Evolutionary conservation across 805 yeast genomes (phyloP), one percentile per base, ranked within the genome.

Genomic region (Ogataea neopini): DNA sequence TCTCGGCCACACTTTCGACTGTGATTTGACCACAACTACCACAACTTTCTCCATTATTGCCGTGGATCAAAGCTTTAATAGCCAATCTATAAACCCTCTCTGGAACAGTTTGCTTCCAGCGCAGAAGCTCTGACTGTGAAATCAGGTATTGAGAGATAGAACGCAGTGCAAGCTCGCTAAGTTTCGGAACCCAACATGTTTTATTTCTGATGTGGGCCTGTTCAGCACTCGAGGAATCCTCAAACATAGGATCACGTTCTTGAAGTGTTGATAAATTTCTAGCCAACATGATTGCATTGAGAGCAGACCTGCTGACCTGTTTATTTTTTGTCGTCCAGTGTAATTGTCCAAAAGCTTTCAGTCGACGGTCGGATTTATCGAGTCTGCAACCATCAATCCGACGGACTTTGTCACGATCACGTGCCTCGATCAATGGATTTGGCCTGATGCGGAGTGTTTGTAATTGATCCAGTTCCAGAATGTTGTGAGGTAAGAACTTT

Each of bases 1-100:
- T 71, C 54, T 81, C 83, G 0, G 86, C 86, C 11, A 73, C 70
- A 2, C 84, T 78, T 46, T 80, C 82, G 6, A 80, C 74, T 3
- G 76, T 68, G n/a, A 73, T 66, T 3, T 62, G 48, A 6, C 69
- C 62, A 60, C 88, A 82, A 35, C 69, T 67, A 3, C 80, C 75
- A 58, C 88, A 82, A 0, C 71, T 66, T 49, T 80, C 84, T 13
- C 74, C 73, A 54, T 73, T 71, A 3, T 70, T 61, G 2, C 77
- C 86, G 52, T 74, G 75, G 23, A 75, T 71, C n/a, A 82, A 65
- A 0, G 86, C 83, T 44, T 71, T 70, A 2, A 77, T 73, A 0
- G 81, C 75, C 44, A 74, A 54, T 40, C 59, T 59, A 46, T 79
- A 84, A 18, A 72, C 69, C 10, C 72, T 44, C 14, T 64, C 69